Conservation (phyloP, 176 grass and related monocot species). For the Musa troglodytarum region DNA sequence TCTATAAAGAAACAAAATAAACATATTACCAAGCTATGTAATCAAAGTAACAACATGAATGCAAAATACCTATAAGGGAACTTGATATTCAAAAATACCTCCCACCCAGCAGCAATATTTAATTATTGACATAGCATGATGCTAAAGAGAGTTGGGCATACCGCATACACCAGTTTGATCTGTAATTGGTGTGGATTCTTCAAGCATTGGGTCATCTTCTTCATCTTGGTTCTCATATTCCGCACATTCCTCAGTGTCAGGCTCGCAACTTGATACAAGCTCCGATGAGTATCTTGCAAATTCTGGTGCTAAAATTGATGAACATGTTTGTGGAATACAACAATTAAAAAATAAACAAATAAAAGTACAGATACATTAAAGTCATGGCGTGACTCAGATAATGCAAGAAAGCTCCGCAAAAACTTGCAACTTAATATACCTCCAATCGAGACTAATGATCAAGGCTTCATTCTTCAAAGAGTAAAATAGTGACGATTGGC, state of each 20-base stretch:
- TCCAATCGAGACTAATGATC: no score
- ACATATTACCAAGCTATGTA: no score
- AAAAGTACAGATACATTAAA: neutral
- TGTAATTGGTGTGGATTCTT: neutral
- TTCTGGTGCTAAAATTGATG: neutral
- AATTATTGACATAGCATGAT: neutral
- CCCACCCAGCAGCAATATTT: neutral
- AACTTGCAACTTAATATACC: no score
- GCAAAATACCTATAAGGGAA: no score
- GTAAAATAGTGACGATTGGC: no score
- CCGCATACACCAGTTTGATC: neutral
- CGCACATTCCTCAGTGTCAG: neutral
- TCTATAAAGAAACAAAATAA: no score
- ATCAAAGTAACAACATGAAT: no score
- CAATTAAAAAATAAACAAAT: neutral
- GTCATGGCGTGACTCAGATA: neutral
- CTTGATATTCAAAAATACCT: neutral
- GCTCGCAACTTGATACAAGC: neutral
- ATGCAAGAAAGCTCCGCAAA: no score
- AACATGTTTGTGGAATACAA: neutral
- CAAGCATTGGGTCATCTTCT: neutral
- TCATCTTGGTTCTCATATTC: constrained; percentile 13
- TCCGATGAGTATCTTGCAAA: neutral
- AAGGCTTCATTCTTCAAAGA: no score
- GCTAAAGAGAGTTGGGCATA: neutral